Percentiles rank a stretch among this genome's conserved stretches.
These are phyloP conservation scores for Capsicum rhomboideum DNA, from an alignment of 257 asterid species.

Conservation along the genomic window DNA sequence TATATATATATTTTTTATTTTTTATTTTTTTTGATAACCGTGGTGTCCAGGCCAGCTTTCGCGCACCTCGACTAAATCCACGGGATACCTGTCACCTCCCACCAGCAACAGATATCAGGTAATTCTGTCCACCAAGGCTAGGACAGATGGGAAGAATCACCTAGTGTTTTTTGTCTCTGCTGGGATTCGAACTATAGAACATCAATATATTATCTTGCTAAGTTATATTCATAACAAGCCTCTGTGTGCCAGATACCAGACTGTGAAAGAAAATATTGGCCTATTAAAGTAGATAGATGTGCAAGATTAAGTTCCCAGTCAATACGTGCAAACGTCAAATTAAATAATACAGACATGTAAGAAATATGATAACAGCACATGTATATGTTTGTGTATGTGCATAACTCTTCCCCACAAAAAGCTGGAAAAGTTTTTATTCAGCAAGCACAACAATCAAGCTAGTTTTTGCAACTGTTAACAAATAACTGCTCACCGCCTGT, in stretches of 20 bases:
- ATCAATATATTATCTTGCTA: neutral
- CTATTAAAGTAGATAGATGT: neutral
- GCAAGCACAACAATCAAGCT: neutral
- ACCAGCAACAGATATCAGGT: too few species aligned
- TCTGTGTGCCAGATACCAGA: neutral
- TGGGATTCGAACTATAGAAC: too few species aligned
- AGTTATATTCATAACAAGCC: neutral
- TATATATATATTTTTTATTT: too few species aligned
- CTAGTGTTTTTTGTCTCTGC: too few species aligned
- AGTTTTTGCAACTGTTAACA: neutral
- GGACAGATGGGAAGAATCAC: too few species aligned
- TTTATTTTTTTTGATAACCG: too few species aligned
- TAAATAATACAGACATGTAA: neutral
- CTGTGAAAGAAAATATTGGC: neutral
- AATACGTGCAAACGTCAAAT: neutral
- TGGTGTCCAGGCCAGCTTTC: too few species aligned
- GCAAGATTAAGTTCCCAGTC: neutral
- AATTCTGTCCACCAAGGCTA: too few species aligned
- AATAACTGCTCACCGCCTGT: conserved; percentile 73
- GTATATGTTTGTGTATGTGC: neutral
- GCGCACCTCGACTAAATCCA: too few species aligned
- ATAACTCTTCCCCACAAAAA: neutral
- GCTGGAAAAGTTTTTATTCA: neutral
- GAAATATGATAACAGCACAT: neutral
- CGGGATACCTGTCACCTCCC: too few species aligned